Percentiles rank a stretch among this genome's conserved stretches.
Conservation (phyloP, 2,329 filamentous ascomycete species). For the Fusarium aywerte region DNA sequence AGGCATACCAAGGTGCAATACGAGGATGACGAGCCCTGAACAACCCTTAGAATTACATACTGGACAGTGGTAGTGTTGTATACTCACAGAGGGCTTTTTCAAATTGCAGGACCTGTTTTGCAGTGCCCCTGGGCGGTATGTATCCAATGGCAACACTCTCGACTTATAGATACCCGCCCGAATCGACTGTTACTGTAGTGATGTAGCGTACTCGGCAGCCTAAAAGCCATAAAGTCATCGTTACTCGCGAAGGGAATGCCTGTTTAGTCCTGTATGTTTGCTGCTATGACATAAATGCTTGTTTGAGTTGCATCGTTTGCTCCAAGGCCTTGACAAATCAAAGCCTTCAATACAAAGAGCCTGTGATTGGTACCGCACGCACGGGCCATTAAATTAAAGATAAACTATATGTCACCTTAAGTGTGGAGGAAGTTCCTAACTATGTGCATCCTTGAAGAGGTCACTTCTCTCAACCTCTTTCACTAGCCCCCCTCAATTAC, state of each 20-base stretch:
- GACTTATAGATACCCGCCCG: too few relatives aligned
- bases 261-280: neutral
- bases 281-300: neutral
- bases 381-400: neutral
- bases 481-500: neutral
- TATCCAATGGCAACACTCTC: too few relatives aligned
- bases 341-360: neutral
- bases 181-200: too few relatives aligned
- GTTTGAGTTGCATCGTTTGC: neutral
- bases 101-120: neutral
- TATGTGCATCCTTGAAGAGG: neutral
- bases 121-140: neutral
- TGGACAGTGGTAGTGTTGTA: too few relatives aligned
- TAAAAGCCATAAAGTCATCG: neutral
- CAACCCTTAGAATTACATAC: too few relatives aligned
- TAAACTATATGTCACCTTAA: neutral
- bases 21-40: neutral
- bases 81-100: neutral
- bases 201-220: too few relatives aligned
- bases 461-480: constrained; percentile 1
- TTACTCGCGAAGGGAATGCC: neutral
- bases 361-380: neutral
- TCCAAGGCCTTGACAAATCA: neutral
- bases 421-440: neutral
- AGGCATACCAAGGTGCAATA: neutral